A percentile compares a stretch with the other conserved stretches of the same genome.
phyloP scores from a whole-genome alignment of 148 eudicot genomes.

The Rhododendron williamsianum region DNA sequence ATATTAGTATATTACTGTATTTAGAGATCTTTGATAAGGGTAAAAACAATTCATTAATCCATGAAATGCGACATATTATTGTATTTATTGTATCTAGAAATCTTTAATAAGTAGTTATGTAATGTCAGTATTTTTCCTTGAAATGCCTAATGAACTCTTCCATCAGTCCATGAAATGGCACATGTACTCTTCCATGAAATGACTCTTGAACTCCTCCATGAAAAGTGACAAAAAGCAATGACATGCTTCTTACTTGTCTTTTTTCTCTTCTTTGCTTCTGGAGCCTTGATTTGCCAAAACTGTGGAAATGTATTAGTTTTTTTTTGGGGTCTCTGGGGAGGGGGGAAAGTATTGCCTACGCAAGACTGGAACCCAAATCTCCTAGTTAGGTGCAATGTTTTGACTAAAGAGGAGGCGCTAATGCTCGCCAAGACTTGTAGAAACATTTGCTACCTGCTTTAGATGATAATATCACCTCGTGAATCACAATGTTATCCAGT shows the following conservation, averaged over 20 bases:
- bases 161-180: neutral
- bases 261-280: neutral
- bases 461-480: neutral
- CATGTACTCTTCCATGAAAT: neutral
- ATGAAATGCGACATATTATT: neutral
- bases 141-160: neutral
- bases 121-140: neutral
- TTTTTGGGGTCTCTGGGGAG: neutral
- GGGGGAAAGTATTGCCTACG: neutral
- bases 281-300: neutral
- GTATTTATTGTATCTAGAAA: neutral
- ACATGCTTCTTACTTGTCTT: neutral
- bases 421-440: neutral
- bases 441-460: neutral
- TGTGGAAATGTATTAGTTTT: neutral
- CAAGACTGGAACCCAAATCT: neutral
- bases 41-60: neutral
- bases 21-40: neutral
- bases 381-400: neutral
- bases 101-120: neutral
- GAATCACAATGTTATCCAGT: neutral
- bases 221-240: neutral
- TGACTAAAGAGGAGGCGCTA: neutral
- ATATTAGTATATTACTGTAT: neutral
- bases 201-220: neutral